phyloP scores from a whole-genome alignment of 257 asterid species.

The Salvia splendens region DNA sequence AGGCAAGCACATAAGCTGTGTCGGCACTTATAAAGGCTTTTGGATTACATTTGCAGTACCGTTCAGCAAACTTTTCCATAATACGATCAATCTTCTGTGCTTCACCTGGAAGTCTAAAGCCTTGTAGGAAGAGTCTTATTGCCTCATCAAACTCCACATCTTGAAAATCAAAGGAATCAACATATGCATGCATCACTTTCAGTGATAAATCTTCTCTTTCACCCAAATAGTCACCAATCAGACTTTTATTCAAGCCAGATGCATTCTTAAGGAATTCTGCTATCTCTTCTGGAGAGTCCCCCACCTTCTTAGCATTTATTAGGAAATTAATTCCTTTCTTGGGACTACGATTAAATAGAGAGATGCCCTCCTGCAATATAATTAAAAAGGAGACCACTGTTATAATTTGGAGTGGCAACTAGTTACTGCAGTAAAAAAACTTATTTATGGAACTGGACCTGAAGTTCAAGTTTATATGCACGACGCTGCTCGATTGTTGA shows the following conservation, averaged over 20 bases:
- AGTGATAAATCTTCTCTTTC: constrained; percentile 93
- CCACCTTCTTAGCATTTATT: constrained; percentile 89
- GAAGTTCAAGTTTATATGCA: constrained; percentile 98
- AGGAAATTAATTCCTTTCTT: constrained; percentile 92
- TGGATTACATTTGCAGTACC: constrained; percentile 95
- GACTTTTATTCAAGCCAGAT: constrained; percentile 85
- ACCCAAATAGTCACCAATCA: constrained; percentile 96
- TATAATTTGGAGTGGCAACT: constrained; percentile 16
- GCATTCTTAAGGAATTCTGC: constrained; percentile 82
- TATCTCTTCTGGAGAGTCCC: constrained; percentile 83
- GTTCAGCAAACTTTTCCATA: constrained; percentile 97
- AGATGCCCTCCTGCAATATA: constrained; percentile 91
- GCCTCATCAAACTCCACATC: constrained; percentile 94
- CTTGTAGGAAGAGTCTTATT: constrained; percentile 83
- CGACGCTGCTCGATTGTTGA: constrained; percentile 94
- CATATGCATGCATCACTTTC: constrained; percentile 97
- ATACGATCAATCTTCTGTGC: constrained; percentile 98
- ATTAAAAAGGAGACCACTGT: constrained; percentile 29
- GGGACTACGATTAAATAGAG: constrained; percentile 95
- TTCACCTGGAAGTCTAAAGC: constrained; percentile 98
- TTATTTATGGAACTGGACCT: constrained; percentile 53
- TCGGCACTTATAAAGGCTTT: constrained; percentile 92
- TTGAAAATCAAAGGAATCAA: constrained; percentile 96
- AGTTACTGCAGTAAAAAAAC: constrained; percentile 23
- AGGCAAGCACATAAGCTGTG: constrained; percentile 98